Percentiles rank a stretch among this genome's conserved stretches.
These are phyloP conservation scores for Silene uniflora DNA, from an alignment of 148 eudicot genomes.

Conservation along the genomic window DNA sequence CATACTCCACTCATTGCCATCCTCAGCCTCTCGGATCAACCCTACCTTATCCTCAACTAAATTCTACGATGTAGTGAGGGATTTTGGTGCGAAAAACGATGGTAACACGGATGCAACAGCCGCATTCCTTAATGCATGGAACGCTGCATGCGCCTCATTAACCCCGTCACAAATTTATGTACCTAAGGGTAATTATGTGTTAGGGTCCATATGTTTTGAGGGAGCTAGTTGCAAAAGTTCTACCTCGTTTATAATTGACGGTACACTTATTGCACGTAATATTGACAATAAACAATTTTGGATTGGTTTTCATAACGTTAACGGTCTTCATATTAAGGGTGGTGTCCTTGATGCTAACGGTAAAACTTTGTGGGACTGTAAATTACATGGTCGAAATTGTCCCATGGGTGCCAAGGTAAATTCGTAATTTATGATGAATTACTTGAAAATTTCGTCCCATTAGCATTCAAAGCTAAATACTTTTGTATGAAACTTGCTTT, in stretches of 20 bases:
- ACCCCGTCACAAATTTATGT: constrained; percentile 15
- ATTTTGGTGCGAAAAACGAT: constrained; percentile 28
- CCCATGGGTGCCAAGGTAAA: neutral
- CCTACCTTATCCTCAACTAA: neutral
- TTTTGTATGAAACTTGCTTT: too few species aligned
- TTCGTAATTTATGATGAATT: too few species aligned
- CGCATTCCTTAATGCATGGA: constrained; percentile 30
- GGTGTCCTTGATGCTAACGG: constrained; percentile 42
- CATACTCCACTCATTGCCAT: neutral
- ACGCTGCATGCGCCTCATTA: constrained; percentile 16
- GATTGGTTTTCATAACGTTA: constrained; percentile 31
- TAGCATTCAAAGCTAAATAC: too few species aligned
- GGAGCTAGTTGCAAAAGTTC: constrained; percentile 27
- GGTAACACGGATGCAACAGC: constrained; percentile 23
- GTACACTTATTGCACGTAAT: constrained; percentile 31
- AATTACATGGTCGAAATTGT: neutral
- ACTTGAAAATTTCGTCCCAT: too few species aligned
- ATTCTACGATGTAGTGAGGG: constrained; percentile 10
- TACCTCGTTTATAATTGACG: constrained; percentile 30
- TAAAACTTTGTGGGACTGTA: constrained; percentile 27
- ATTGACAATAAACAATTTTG: constrained; percentile 23
- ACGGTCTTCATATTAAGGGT: constrained; percentile 32
- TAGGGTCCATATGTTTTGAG: constrained; percentile 21
- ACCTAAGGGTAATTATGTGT: constrained; percentile 20
- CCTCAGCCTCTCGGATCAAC: neutral